Evolutionary conservation across 805 yeast species (phyloP).

Genomic region (Torulaspora quercuum): DNA sequence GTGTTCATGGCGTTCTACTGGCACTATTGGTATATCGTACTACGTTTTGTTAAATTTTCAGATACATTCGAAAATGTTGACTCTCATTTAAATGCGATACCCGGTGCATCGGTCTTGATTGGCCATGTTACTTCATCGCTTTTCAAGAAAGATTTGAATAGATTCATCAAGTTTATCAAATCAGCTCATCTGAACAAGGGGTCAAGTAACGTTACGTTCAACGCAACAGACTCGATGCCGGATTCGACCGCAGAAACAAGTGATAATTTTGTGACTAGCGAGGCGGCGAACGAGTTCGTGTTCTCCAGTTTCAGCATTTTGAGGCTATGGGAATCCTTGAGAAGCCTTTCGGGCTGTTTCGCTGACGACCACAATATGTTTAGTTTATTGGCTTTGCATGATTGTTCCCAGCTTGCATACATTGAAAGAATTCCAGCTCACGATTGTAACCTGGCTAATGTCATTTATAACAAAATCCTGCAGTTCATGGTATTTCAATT

Average conservation of each 20-base stretch:
- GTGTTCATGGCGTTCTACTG: slow-evolving; percentile 32
- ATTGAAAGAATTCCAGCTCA: slow-evolving; percentile 29
- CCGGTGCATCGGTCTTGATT: slow-evolving; percentile 25
- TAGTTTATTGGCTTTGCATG: slow-evolving; percentile 25
- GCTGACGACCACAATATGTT: slow-evolving; percentile 6
- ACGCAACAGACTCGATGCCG: slow-evolving; percentile 10
- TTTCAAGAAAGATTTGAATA: slow-evolving; percentile 24
- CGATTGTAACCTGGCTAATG: slow-evolving; percentile 26
- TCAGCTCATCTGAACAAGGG: slow-evolving; percentile 8
- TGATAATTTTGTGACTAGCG: slow-evolving; percentile 13
- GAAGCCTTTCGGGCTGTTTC: slow-evolving; percentile 22
- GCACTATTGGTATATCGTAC: slow-evolving; percentile 34
- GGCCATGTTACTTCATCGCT: slow-evolving; percentile 18
- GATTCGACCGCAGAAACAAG: slow-evolving; percentile 11
- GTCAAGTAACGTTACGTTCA: slow-evolving; percentile 1
- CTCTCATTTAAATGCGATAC: slow-evolving; percentile 13
- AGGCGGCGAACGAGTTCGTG: slow-evolving; percentile 25
- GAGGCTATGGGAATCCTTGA: slow-evolving; percentile 30
- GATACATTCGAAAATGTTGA: slow-evolving; percentile 7
- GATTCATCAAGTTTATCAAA: slow-evolving; percentile 17
- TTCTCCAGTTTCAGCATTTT: slow-evolving; percentile 24
- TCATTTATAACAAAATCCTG: slow-evolving; percentile 30
- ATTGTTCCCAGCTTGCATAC: slow-evolving; percentile 20
- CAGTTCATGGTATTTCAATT: slow-evolving; percentile 25
- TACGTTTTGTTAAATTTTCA: slow-evolving; percentile 9